Evolutionary conservation across 345 rosid genomes (phyloP).

Genomic region (Syzygium grande): DNA sequence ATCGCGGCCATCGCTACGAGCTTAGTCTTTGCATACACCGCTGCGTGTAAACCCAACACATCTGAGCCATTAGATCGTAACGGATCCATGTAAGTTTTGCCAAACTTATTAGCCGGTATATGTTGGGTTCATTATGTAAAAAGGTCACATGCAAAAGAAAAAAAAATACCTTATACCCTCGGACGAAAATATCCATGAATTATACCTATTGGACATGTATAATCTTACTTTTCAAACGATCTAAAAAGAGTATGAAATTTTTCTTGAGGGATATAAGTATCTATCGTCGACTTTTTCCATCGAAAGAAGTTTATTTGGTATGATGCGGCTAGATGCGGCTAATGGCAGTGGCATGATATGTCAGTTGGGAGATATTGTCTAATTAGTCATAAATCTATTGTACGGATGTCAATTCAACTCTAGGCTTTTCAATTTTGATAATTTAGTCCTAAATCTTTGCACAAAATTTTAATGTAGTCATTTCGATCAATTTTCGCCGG

Average conservation of each 20-base stretch:
- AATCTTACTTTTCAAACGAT: background rate
- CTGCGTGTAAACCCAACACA: background rate
- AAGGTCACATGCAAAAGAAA: background rate
- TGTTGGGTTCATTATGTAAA: background rate
- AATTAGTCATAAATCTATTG: rapidly evolving
- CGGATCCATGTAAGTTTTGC: background rate
- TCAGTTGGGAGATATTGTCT: background rate
- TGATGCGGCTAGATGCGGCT: background rate
- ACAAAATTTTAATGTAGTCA: rapidly evolving
- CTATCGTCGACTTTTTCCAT: background rate
- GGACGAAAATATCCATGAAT: background rate
- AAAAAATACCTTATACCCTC: background rate
- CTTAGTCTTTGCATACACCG: background rate
- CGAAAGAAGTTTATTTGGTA: background rate
- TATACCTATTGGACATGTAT: too few species aligned
- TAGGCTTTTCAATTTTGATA: background rate
- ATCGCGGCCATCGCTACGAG: too few species aligned
- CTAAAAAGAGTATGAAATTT: background rate
- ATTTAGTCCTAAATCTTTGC: background rate
- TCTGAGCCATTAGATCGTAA: background rate
- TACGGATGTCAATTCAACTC: rapidly evolving
- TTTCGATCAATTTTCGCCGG: too few species aligned
- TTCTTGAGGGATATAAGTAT: background rate
- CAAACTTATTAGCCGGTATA: background rate
- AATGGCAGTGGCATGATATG: background rate